Percentiles rank a stretch among this genome's conserved stretches.
Conservation (phyloP, 805 yeast species). For the Metschnikowia peoriensis region DNA sequence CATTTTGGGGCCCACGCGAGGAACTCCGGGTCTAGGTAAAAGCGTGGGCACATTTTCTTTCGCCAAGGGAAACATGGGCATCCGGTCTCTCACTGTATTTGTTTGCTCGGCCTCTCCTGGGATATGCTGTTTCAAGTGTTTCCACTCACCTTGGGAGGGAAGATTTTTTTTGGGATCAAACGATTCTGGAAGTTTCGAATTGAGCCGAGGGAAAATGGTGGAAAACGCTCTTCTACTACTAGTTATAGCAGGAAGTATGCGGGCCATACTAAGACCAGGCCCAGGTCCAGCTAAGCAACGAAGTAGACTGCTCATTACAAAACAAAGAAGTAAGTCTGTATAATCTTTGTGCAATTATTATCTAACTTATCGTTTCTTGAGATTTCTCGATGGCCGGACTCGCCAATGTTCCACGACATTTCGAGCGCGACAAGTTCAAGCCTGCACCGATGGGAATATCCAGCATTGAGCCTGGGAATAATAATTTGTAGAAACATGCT, state of each 20-base stretch:
- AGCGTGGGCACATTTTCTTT: slow-evolving; percentile 65
- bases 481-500: no score
- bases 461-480: no score
- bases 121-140: slow-evolving; percentile 46
- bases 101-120: slow-evolving; percentile 50
- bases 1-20: slow-evolving; percentile 58
- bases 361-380: background rate
- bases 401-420: background rate
- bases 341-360: no score
- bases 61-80: slow-evolving; percentile 66
- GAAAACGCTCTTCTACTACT: background rate
- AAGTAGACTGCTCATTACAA: background rate
- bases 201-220: slow-evolving; percentile 15
- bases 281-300: background rate
- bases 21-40: slow-evolving; percentile 75
- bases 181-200: slow-evolving; percentile 30
- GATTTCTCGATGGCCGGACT: background rate
- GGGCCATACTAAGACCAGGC: background rate
- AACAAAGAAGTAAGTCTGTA: no score
- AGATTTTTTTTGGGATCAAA: slow-evolving; percentile 30
- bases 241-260: background rate
- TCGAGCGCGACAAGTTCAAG: background rate
- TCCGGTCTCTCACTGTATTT: slow-evolving; percentile 52
- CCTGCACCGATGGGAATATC: background rate
- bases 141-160: slow-evolving; percentile 41